Conservation (phyloP, 2,329 filamentous ascomycete species). For the Colletotrichum somersetense region DNA sequence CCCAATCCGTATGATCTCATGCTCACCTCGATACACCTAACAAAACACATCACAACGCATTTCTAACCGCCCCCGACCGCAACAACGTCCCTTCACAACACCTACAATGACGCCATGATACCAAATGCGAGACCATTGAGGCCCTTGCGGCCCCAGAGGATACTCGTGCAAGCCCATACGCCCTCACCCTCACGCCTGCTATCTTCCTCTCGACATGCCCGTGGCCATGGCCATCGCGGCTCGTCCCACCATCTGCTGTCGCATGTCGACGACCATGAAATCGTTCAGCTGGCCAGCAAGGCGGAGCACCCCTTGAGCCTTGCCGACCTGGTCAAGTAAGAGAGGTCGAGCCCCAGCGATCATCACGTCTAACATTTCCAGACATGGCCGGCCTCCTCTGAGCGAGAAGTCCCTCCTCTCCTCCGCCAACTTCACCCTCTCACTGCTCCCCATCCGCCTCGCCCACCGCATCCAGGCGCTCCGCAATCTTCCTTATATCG, state of each 20-base stretch:
- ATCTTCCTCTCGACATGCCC: constrained; percentile 44
- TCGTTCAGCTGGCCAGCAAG: constrained; percentile 81
- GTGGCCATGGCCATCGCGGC: constrained; percentile 18
- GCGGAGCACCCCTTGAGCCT: constrained; percentile 86
- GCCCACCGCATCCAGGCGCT: constrained; percentile 94
- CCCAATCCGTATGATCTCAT: constrained; percentile 35
- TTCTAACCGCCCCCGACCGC: constrained; percentile 17
- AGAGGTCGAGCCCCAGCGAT: neutral
- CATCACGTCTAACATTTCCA: constrained; percentile 46
- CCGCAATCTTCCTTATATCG: constrained; percentile 94
- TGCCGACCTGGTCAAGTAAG: constrained; percentile 87
- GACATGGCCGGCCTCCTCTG: constrained; percentile 85
- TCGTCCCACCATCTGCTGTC: constrained; percentile 37
- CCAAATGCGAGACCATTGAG: constrained; percentile 54
- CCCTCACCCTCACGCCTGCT: constrained; percentile 17
- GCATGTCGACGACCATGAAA: constrained; percentile 64
- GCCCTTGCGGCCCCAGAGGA: constrained; percentile 47
- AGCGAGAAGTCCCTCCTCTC: constrained; percentile 83
- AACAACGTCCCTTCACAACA: constrained; percentile 4
- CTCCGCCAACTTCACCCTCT: constrained; percentile 96
- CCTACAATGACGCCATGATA: constrained; percentile 62
- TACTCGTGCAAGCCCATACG: constrained; percentile 24
- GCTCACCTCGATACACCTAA: constrained; percentile 6
- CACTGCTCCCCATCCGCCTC: constrained; percentile 89
- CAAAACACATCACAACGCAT: neutral